Evolutionary conservation across 345 rosid genomes (phyloP), one percentile per base, ranked within the genome.

Genomic region (Citrus australasica): DNA sequence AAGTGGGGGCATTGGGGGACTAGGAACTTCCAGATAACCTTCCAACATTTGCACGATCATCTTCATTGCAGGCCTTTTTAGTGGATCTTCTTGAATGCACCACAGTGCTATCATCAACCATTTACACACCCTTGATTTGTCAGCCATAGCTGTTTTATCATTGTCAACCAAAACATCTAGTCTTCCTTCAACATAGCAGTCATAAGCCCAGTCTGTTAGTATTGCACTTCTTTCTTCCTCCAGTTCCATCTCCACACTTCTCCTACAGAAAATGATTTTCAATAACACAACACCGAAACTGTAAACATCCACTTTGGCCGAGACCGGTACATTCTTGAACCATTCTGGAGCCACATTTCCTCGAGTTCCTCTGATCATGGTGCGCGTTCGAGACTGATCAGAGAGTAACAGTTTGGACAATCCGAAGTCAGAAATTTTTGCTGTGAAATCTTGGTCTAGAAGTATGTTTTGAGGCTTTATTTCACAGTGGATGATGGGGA

Each of bases 291-390:
- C 69, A 2, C 86, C 84, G 17, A 71, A 84, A 38, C 82, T 81
- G 51, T 81, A 81, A 9, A 84, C 84, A 79, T 84, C 86, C 28
- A 73, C 86, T 38, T 78, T 84, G 38, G 71, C 75, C 6, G 86
- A 71, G 5, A 81, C 48, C 30, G 71, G 33, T 35, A 65, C 67
- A 37, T 55, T 65, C 65, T 58, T 65, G 67, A 73, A 77, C 80
- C 85, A 83, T 51, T 79, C 85, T 1, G 83, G 83, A 66, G 85
- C 77, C 14, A 72, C 67, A 10, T 71, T 71, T 30, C 81, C 81
- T n/a, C 67, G 51, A 16, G 81, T 72, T 71, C 72, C 81, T 79
- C 81, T 32, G 16, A 64, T 64, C 68, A 72, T 4, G 3, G 81
- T 79, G 0, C 16, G 46, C 0, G 67, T 68, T 71, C 59, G 62